A percentile compares a stretch with the other conserved stretches of the same genome.
Evolutionary conservation across 1,284 basidiomycete species (phyloP).

Genomic region (Ganoderma lingzhi): DNA sequence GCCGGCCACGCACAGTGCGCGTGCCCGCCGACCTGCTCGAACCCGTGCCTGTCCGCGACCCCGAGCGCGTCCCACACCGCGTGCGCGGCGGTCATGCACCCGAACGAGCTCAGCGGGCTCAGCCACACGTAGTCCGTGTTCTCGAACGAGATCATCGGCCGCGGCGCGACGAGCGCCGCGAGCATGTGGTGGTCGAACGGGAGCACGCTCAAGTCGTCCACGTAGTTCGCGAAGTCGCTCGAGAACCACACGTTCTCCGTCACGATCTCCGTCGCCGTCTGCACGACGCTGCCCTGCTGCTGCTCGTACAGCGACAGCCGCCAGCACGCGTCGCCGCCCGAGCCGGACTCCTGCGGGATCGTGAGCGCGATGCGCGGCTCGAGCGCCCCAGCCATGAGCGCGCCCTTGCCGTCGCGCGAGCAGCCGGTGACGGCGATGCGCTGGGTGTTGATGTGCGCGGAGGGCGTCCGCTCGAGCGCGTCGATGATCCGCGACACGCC

Average conservation of each 20-base stretch:
- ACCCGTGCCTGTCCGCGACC: constrained; percentile 53
- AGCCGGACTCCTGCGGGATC: constrained; percentile 65
- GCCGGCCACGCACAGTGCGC: constrained; percentile 61
- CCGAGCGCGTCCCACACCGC: constrained; percentile 57
- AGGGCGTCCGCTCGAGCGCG: constrained; percentile 54
- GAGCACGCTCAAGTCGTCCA: constrained; percentile 48
- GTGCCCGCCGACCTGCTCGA: constrained; percentile 59
- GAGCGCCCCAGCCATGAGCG: constrained; percentile 61
- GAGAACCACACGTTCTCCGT: constrained; percentile 65
- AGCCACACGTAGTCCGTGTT: constrained; percentile 61
- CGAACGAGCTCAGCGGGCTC: constrained; percentile 53
- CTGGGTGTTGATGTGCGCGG: constrained; percentile 52
- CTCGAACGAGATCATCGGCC: constrained; percentile 57
- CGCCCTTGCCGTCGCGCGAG: constrained; percentile 64
- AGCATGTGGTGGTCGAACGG: constrained; percentile 64
- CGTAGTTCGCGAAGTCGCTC: constrained; percentile 53
- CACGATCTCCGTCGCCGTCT: constrained; percentile 60
- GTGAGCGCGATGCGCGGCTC: constrained; percentile 61
- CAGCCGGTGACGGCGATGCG: constrained; percentile 62
- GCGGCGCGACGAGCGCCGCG: constrained; percentile 59
- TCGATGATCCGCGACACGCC: constrained; percentile 63
- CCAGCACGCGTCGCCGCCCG: constrained; percentile 64
- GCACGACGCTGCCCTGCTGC: constrained; percentile 46
- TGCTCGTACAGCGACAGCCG: constrained; percentile 56
- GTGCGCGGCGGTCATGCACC: constrained; percentile 57